Evolutionary conservation across 345 rosid genomes (phyloP), one percentile per base, ranked within the genome.

Genomic region (Viola odorata): DNA sequence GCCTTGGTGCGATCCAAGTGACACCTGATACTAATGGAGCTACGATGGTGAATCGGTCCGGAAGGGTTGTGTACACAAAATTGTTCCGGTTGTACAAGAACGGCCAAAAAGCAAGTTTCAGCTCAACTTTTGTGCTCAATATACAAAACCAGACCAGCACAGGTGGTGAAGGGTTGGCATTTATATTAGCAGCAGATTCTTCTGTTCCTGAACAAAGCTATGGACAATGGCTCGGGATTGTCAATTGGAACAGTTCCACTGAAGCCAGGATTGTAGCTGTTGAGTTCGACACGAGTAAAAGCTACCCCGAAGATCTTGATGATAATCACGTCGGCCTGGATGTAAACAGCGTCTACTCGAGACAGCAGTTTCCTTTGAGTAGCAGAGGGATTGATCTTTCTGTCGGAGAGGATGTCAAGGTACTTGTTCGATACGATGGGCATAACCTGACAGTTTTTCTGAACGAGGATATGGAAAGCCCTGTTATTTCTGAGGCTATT

Each of bases 111-210:
- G 67, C 89, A 14, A 51, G 75, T 50, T 91, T 91, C 67, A 78
- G 66, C 39, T 69, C 96, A 6, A 80, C 85, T 11, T 91, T 91
- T 60, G 80, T 73, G 0, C 60, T 87, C 13, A 84, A 79, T 39
- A 88, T 84, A 58, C 1, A 0, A 4, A 70, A 64, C 50, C 61
- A n/a, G 44, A 83, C 87, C 3, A 3, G 4, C 56, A 77, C 71
- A 0, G 85, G 88, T 0, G 96, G 94, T 0, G 97, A 91, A 64
- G 94, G 98, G 38, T 45, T 91, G 61, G 88, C 96, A 41, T 91
- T 91, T 61, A 60, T 77, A 45, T 39, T 91, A 54, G 66, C 89
- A 7, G 72, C 54, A 0, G 44, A 70, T 44, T 3, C 0, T 3
- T 0, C 6, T 12, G 75, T 72, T 53, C 89, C 87, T 0, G 37